Evolutionary conservation across 2,329 filamentous ascomycete species (phyloP).

Genomic region (Colletotrichum magnum): DNA sequence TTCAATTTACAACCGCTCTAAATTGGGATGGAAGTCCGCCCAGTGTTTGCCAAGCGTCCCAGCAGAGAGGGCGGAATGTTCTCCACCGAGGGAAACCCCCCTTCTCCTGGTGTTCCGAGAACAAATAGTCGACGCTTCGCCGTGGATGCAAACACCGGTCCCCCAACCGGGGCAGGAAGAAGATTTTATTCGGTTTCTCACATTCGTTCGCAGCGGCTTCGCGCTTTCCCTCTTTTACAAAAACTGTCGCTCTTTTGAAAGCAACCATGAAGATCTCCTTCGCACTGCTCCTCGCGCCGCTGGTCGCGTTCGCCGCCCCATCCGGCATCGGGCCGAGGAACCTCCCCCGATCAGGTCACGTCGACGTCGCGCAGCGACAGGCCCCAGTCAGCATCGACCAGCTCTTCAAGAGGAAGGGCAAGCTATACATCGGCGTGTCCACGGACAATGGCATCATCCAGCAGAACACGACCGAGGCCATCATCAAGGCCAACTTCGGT

Average conservation of each 20-base stretch:
- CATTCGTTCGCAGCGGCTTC: not conserved
- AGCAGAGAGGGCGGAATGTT: conserved; percentile 5
- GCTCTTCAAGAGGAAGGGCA: conserved; percentile 72
- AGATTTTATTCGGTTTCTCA: too few species aligned
- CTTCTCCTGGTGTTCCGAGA: not conserved
- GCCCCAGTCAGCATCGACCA: conserved; percentile 65
- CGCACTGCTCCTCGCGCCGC: conserved; percentile 53
- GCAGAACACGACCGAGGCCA: conserved; percentile 63
- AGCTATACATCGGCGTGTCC: conserved; percentile 74
- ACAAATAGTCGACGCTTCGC: conserved; percentile 1
- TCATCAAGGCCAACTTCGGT: conserved; percentile 74
- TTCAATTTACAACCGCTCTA: conserved; percentile 1
- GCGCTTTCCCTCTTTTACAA: not conserved
- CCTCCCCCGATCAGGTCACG: conserved; percentile 61
- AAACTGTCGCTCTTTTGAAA: not conserved
- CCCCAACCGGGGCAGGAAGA: too few species aligned
- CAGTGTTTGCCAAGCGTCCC: conserved; percentile 6
- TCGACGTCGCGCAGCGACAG: conserved; percentile 45
- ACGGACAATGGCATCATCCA: conserved; percentile 68
- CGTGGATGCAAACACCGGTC: too few species aligned
- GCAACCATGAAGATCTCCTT: conserved; percentile 45
- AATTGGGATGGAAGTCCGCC: not conserved
- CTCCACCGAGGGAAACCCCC: conserved; percentile 11
- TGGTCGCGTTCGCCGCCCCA: conserved; percentile 51
- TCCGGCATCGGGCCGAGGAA: conserved; percentile 42